phyloP scores from a whole-genome alignment of 495 filamentous ascomycete genomes.

The Parathielavia hyrcaniae region DNA sequence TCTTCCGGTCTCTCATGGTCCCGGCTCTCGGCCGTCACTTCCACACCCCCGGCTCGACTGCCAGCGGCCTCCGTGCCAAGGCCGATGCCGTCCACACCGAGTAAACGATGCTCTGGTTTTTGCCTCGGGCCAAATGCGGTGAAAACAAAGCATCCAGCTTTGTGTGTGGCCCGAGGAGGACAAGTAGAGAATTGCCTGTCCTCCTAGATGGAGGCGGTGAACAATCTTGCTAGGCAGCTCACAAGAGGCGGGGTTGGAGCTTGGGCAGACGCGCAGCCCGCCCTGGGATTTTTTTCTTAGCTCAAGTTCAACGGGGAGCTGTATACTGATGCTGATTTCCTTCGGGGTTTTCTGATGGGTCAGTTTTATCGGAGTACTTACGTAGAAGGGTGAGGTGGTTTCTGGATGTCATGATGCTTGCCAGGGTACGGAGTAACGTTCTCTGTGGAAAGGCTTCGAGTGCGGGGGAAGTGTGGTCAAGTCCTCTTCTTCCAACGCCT shows the following conservation, averaged over 20 bases:
- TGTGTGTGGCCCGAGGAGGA: constrained; percentile 13
- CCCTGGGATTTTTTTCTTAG: constrained; percentile 15
- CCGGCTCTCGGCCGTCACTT: constrained; percentile 91
- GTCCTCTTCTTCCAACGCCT: not conserved
- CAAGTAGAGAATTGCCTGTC: constrained; percentile 15
- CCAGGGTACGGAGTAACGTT: too few relatives aligned
- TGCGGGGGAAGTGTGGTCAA: not conserved
- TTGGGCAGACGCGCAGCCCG: constrained; percentile 18
- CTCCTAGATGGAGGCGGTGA: constrained; percentile 29
- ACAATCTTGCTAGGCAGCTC: constrained; percentile 20
- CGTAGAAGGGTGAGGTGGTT: constrained; percentile 18
- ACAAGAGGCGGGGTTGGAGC: constrained; percentile 20
- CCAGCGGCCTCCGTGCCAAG: constrained; percentile 84
- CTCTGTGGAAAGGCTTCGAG: not conserved
- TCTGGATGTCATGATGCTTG: constrained; percentile 7
- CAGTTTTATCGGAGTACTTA: constrained; percentile 21
- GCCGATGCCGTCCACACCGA: constrained; percentile 68
- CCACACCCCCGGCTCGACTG: constrained; percentile 64
- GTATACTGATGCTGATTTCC: constrained; percentile 19
- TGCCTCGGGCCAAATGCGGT: constrained; percentile 3
- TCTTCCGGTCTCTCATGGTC: constrained; percentile 94
- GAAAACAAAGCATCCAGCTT: constrained; percentile 25
- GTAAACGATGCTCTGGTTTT: constrained; percentile 28
- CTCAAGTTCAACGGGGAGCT: constrained; percentile 9
- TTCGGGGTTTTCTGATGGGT: constrained; percentile 11